Evolutionary conservation across 371 early-diverging fungal species (phyloP).

Genomic region (Sporodiniella umbellata): DNA sequence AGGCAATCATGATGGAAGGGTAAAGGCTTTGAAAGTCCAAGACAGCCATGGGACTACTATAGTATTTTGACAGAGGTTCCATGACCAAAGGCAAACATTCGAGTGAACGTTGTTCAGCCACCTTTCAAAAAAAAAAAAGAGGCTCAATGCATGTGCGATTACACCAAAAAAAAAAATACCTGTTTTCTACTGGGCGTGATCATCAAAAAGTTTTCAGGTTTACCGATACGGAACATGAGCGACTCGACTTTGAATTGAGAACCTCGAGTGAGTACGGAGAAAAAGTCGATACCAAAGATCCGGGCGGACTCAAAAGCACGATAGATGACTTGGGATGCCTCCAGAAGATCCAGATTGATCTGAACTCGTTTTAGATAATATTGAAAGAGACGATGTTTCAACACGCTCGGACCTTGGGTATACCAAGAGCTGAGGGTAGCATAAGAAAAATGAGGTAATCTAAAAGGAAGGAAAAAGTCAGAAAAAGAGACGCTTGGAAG

Average conservation of each 20-base stretch:
- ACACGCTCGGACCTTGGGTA: slow-evolving; percentile 32
- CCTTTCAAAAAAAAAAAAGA: no score
- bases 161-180: slow-evolving; percentile 25
- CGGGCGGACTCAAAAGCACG: slow-evolving; percentile 83
- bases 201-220: slow-evolving; percentile 71
- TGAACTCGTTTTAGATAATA: slow-evolving; percentile 73
- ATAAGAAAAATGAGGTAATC: slow-evolving; percentile 62
- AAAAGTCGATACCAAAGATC: slow-evolving; percentile 86
- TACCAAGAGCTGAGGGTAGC: slow-evolving; percentile 69
- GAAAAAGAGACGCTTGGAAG: not conserved
- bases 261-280: slow-evolving; percentile 81
- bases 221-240: slow-evolving; percentile 79
- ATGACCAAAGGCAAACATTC: slow-evolving; percentile 85
- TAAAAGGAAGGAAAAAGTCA: slow-evolving; percentile 7
- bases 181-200: slow-evolving; percentile 65
- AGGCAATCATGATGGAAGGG: slow-evolving; percentile 92
- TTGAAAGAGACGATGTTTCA: slow-evolving; percentile 57
- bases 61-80: slow-evolving; percentile 84
- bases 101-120: slow-evolving; percentile 67
- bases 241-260: slow-evolving; percentile 91
- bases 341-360: slow-evolving; percentile 65
- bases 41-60: slow-evolving; percentile 79
- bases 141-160: no score
- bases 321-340: slow-evolving; percentile 64
- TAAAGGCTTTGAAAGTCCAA: slow-evolving; percentile 92